Percentiles rank a stretch among this genome's conserved stretches.
Conservation (phyloP, 805 yeast species). For the Komagataella pastoris region DNA sequence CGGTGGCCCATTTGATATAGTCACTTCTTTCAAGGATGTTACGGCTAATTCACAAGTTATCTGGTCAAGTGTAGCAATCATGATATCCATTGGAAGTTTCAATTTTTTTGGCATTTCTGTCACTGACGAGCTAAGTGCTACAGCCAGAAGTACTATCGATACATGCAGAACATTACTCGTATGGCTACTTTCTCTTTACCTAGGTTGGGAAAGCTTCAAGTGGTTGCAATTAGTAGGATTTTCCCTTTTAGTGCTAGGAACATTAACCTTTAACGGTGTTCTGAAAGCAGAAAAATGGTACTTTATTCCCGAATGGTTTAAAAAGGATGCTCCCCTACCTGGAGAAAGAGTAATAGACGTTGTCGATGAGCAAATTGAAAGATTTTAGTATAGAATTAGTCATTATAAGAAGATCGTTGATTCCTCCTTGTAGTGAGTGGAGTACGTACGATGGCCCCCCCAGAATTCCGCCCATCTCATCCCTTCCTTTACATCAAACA, state of each 20-base stretch:
- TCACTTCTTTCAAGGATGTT: conserved; percentile 34
- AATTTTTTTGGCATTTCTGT: conserved; percentile 63
- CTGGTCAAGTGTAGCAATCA: conserved; percentile 43
- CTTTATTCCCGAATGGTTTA: conserved; percentile 33
- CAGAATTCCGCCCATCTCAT: neutral
- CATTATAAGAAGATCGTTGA: neutral
- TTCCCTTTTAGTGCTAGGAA: conserved; percentile 50
- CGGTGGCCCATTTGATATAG: conserved; percentile 42
- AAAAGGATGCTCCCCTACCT: conserved; percentile 10
- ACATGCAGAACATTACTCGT: conserved; percentile 64
- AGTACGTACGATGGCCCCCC: no score
- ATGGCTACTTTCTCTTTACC: conserved; percentile 53
- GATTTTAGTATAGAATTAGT: conserved; percentile 9
- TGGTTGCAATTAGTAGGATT: conserved; percentile 56
- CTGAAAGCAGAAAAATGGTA: conserved; percentile 35
- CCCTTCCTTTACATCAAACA: neutral
- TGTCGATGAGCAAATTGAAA: conserved; percentile 28
- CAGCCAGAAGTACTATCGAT: conserved; percentile 69
- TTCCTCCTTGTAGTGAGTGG: neutral
- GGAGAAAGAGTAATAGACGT: conserved; percentile 15
- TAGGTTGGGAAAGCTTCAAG: conserved; percentile 69
- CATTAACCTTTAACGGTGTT: conserved; percentile 62
- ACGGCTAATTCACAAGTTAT: conserved; percentile 29
- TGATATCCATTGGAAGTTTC: conserved; percentile 61
- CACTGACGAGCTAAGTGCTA: conserved; percentile 55